These are phyloP conservation scores for Teratosphaeriaceae sp. DNA, from an alignment of 2,329 filamentous ascomycete species.

Conservation along the genomic window DNA sequence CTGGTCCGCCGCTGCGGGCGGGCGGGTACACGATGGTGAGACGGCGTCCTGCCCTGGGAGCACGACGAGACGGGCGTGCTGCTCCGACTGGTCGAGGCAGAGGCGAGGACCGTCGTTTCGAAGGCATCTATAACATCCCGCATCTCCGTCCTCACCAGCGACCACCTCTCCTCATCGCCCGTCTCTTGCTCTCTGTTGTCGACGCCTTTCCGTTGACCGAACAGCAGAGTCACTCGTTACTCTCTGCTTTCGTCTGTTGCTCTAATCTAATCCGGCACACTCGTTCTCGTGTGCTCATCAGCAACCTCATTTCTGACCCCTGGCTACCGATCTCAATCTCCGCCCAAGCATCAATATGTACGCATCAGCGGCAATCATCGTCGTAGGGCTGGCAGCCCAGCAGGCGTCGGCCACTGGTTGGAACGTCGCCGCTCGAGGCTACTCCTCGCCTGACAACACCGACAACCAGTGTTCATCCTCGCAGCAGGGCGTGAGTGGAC, in stretches of 20 bases:
- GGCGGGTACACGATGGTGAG: not conserved
- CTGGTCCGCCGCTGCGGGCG: no score
- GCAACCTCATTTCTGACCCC: not conserved
- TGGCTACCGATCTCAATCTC: slow-evolving; percentile 7
- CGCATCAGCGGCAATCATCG: slow-evolving; percentile 20
- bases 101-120: not conserved
- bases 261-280: slow-evolving; percentile 16
- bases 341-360: slow-evolving; percentile 15
- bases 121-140: not conserved
- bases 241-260: slow-evolving; percentile 27
- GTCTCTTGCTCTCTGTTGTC: slow-evolving; percentile 8
- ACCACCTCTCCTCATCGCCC: slow-evolving; percentile 4
- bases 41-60: not conserved
- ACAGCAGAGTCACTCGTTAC: slow-evolving; percentile 42
- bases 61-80: not conserved
- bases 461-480: slow-evolving; percentile 70
- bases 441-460: slow-evolving; percentile 62
- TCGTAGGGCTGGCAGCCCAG: slow-evolving; percentile 35
- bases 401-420: slow-evolving; percentile 37
- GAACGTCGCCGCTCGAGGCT: slow-evolving; percentile 32
- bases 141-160: not conserved
- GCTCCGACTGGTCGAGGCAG: slow-evolving; percentile 5
- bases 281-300: slow-evolving; percentile 6
- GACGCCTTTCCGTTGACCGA: slow-evolving; percentile 18
- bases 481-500: slow-evolving; percentile 55